Evolutionary conservation across 2,329 filamentous ascomycete genomes (phyloP).

Genomic region (Ramularia endophylla): DNA sequence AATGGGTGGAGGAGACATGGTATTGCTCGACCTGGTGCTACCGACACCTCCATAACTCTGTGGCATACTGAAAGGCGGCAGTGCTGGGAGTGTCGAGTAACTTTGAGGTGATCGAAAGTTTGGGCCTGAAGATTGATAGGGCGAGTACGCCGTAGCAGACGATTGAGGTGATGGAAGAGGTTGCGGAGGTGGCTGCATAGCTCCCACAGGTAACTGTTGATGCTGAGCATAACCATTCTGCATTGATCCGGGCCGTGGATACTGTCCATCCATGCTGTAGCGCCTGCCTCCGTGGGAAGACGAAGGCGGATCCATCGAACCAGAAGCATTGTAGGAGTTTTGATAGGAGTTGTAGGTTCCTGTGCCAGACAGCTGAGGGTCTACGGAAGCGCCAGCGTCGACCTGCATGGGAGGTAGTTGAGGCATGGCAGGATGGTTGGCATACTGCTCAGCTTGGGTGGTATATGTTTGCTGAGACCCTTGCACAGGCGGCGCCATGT

Average conservation of each 20-base stretch:
- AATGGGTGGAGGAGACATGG: slow-evolving; percentile 22
- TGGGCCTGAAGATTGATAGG: slow-evolving; percentile 18
- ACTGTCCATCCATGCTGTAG: slow-evolving; percentile 21
- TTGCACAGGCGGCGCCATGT: slow-evolving; percentile 10
- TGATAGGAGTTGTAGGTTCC: slow-evolving; percentile 11
- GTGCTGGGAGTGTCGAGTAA: slow-evolving; percentile 19
- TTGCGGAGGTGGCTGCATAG: slow-evolving; percentile 27
- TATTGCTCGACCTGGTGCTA: slow-evolving; percentile 11
- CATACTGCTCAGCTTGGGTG: slow-evolving; percentile 8
- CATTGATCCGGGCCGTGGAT: slow-evolving; percentile 11
- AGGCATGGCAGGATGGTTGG: slow-evolving; percentile 2
- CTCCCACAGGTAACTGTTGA: slow-evolving; percentile 11
- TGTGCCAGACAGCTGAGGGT: slow-evolving; percentile 6
- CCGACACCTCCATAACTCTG: slow-evolving; percentile 7
- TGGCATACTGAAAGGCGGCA: slow-evolving; percentile 24
- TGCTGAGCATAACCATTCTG: slow-evolving; percentile 11
- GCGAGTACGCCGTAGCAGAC: slow-evolving; percentile 14
- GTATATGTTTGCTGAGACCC: slow-evolving; percentile 9
- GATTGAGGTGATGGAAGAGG: slow-evolving; percentile 18
- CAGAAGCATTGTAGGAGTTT: slow-evolving; percentile 8
- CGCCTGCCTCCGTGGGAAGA: slow-evolving; percentile 14
- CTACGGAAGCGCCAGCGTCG: not conserved
- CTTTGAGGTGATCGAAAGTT: slow-evolving; percentile 16
- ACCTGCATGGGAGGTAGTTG: slow-evolving; percentile 11
- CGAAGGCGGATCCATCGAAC: slow-evolving; percentile 7